These are phyloP conservation scores for Tulasnella calospora DNA, from an alignment of 768 basidiomycete species.

Conservation along the genomic window DNA sequence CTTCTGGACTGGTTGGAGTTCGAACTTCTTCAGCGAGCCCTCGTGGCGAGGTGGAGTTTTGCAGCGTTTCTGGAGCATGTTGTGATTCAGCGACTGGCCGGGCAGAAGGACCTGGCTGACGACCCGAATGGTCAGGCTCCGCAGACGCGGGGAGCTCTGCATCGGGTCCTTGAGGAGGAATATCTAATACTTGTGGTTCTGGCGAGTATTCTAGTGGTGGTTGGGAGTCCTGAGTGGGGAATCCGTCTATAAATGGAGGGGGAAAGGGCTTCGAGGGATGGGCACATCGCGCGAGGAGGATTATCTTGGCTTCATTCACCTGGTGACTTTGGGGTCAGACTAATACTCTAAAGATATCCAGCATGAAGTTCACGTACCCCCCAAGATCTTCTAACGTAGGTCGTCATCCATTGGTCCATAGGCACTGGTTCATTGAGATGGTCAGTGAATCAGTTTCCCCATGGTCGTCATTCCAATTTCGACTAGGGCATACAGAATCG, in stretches of 20 bases:
- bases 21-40: background rate
- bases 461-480: background rate
- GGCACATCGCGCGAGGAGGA: constrained; percentile 1
- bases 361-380: background rate
- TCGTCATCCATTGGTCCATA: constrained; percentile 1
- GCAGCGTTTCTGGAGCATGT: background rate
- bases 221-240: background rate
- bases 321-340: background rate
- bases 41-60: background rate
- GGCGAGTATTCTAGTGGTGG: background rate
- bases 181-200: background rate
- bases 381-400: background rate
- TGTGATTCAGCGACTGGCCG: background rate
- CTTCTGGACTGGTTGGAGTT: background rate
- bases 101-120: background rate
- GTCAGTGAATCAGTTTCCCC: background rate
- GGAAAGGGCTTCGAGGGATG: background rate
- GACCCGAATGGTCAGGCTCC: background rate
- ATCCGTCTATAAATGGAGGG: background rate
- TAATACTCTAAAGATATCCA: background rate
- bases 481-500: constrained; percentile 1
- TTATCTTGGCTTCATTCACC: background rate
- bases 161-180: background rate
- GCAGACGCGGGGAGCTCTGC: background rate
- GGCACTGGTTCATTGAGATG: background rate